phyloP scores from a whole-genome alignment of 1,284 basidiomycete genomes.

The Spongiforma sp. region DNA sequence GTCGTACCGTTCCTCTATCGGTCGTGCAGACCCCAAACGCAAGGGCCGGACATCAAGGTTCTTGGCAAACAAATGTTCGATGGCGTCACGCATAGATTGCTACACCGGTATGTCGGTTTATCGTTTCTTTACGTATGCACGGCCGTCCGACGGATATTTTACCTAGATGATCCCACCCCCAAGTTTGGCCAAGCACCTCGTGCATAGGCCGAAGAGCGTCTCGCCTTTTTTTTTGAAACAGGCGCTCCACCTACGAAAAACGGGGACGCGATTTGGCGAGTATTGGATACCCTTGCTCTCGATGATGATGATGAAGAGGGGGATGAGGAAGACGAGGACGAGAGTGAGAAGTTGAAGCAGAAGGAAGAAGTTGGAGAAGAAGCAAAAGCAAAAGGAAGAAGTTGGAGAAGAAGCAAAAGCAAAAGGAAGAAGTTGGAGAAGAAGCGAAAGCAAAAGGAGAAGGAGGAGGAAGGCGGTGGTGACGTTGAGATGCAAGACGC shows the following conservation, averaged over 20 bases:
- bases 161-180: conserved; percentile 86
- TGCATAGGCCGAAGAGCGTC: conserved; percentile 94
- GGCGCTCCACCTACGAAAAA: conserved; percentile 87
- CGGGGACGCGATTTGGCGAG: conserved; percentile 88
- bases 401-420: too few relatives aligned
- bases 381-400: too few relatives aligned
- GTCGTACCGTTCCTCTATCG: conserved; percentile 98
- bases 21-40: conserved; percentile 93
- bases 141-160: not conserved
- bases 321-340: conserved; percentile 44
- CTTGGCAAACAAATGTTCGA: conserved; percentile 99
- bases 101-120: conserved; percentile 70
- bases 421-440: too few relatives aligned
- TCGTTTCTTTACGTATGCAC: not conserved
- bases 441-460: too few relatives aligned
- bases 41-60: conserved; percentile 99
- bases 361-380: too few relatives aligned
- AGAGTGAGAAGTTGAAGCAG: too few relatives aligned
- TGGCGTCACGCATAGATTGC: conserved; percentile 98
- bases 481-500: conserved; percentile 56
- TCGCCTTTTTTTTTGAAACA: conserved; percentile 95
- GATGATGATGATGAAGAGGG: conserved; percentile 78
- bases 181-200: conserved; percentile 97
- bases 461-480: not conserved
- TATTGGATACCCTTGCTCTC: conserved; percentile 78